phyloP scores from a whole-genome alignment of 352 stramenopile genomes.

The Pythium phragmitis region DNA sequence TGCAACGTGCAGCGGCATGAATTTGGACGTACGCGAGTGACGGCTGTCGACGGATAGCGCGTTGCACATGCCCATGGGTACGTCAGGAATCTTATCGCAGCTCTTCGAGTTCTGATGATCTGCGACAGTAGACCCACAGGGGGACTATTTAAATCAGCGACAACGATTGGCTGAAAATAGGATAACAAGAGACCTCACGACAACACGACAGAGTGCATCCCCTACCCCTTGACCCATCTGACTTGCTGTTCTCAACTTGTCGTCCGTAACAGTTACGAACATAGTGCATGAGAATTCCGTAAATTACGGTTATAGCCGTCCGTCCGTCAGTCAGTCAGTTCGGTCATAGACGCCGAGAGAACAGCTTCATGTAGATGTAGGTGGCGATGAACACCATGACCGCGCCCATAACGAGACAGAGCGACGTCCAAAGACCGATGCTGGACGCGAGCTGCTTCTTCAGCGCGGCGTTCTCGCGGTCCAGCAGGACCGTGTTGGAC shows the following conservation, averaged over 20 bases:
- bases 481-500: constrained; percentile 56
- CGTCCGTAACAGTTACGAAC: constrained; percentile 12
- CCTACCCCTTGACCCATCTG: constrained; percentile 1
- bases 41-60: constrained; percentile 22
- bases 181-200: constrained; percentile 11
- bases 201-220: constrained; percentile 10
- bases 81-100: constrained; percentile 26
- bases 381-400: constrained; percentile 64
- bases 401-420: constrained; percentile 61
- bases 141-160: not conserved
- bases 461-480: constrained; percentile 60
- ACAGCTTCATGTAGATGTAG: constrained; percentile 84
- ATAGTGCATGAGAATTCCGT: not conserved
- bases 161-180: constrained; percentile 15
- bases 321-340: too few species aligned
- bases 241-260: not conserved
- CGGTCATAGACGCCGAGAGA: constrained; percentile 37
- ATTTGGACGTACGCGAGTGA: constrained; percentile 1
- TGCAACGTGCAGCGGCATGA: not conserved
- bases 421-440: constrained; percentile 74
- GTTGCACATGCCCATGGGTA: constrained; percentile 18
- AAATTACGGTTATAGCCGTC: constrained; percentile 1
- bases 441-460: constrained; percentile 66
- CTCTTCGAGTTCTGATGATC: constrained; percentile 14
- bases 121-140: constrained; percentile 17